phyloP scores from a whole-genome alignment of 1,284 basidiomycete species.

The Kalmanozyma brasiliensis region DNA sequence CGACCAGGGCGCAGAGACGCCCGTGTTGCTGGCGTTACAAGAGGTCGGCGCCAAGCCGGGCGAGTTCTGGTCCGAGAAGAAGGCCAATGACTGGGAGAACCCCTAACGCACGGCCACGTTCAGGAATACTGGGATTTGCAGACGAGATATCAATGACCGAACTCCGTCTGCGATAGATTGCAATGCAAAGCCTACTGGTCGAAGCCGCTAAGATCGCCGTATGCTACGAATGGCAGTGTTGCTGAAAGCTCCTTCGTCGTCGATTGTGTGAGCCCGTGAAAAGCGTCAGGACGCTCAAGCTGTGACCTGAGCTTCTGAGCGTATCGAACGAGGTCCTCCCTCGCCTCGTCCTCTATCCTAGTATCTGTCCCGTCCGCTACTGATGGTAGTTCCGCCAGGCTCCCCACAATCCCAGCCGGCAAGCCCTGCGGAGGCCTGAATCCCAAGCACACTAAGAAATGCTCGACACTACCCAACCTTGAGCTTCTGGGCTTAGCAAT shows the following conservation, averaged over 20 bases:
- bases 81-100: constrained; percentile 28
- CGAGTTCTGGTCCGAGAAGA: constrained; percentile 47
- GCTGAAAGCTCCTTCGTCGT: constrained; percentile 22
- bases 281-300: constrained; percentile 10
- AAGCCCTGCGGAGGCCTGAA: constrained; percentile 62
- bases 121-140: no score
- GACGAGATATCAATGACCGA: no score
- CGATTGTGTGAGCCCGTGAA: constrained; percentile 1
- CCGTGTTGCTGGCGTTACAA: constrained; percentile 57
- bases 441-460: constrained; percentile 72
- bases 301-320: constrained; percentile 32
- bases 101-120: no score
- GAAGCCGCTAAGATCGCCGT: constrained; percentile 45
- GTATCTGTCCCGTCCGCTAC: no score
- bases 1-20: constrained; percentile 64
- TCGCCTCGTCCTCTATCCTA: constrained; percentile 15
- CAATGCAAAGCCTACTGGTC: constrained; percentile 10
- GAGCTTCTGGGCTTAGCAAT: constrained; percentile 69
- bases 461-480: constrained; percentile 68
- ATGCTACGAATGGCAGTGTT: constrained; percentile 37
- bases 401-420: constrained; percentile 25
- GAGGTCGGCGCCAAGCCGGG: constrained; percentile 43
- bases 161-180: not conserved
- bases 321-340: constrained; percentile 30
- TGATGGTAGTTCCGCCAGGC: constrained; percentile 2